Base-by-base conservation (phyloP, 306 rosid species). In the Prunus fruticosa region DNA sequence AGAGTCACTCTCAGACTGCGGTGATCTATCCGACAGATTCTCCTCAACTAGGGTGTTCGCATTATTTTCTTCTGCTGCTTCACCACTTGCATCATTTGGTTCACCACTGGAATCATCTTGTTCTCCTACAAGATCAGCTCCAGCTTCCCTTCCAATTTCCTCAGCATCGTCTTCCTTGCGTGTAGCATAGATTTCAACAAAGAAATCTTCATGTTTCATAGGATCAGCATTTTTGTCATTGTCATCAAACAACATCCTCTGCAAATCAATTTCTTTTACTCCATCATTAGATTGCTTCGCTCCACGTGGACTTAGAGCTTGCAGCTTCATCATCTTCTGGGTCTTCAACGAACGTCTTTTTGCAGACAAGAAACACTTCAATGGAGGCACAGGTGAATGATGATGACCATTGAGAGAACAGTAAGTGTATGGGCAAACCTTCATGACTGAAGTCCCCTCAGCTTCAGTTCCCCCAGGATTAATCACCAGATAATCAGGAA, bases 391-490 rank as follows among this genome's bases (percentile, higher is more conserved):
- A 73, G 90, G 75, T 70, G 82, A 77, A 78, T 87, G 93, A 32
- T 52, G 91, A 83, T 92, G 99, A 25, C 98, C 98, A 80, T 95
- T 95, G 15, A 95, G 97, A 72, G 97, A 95, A 71, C 99, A 95
- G 80, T 92, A 92, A 1, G 84, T 86, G 27, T 95, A 95, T 5
- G 97, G 91, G 82, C 99, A 95, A 64, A 95, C 98, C 87, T 88
- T 90, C 89, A 72, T 83, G 62, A 52, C 75, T 53, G 99, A 92
- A 71, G 87, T 86, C 51, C 99, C 96, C 80, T 95, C 97, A 38
- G 84, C 87, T 76, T 92, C 97, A 4, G 91, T 90, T 53, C 89
- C 96, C 69, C 90, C 99, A 77, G 79, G 86, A 73, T 46, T 86
- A 68, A 95, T 89, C 84, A 64, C 77, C 62, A 92, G 89, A 62